These are phyloP conservation scores for Phialophora chinensis DNA, from an alignment of 2,329 filamentous ascomycete genomes.

Conservation along the genomic window DNA sequence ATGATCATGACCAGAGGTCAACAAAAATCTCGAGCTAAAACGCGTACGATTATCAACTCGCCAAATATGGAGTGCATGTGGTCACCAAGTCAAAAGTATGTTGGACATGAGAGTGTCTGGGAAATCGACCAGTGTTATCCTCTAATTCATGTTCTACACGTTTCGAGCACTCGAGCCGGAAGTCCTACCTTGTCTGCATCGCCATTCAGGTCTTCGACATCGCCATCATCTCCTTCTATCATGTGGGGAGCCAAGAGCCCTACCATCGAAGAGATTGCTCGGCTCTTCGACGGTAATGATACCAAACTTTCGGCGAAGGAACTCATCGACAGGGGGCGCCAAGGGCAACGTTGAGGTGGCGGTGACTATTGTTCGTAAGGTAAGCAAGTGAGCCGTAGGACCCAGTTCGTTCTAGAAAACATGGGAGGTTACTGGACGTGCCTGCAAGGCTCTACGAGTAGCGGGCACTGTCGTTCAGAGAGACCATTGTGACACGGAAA, in stretches of 20 bases:
- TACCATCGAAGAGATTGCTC: slow-evolving; percentile 42
- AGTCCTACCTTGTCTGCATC: slow-evolving; percentile 58
- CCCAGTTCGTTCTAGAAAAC: too few relatives aligned
- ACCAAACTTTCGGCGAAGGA: slow-evolving; percentile 8
- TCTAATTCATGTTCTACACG: slow-evolving; percentile 34
- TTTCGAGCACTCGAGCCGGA: slow-evolving; percentile 56
- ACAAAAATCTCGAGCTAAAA: neutral
- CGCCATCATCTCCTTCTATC: slow-evolving; percentile 38
- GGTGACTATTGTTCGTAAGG: neutral
- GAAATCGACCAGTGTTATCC: neutral
- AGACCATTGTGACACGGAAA: too few relatives aligned
- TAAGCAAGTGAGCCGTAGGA: neutral
- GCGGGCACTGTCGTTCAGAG: neutral
- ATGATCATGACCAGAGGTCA: neutral
- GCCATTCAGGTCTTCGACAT: slow-evolving; percentile 40
- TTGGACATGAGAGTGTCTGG: neutral
- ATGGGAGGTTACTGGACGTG: neutral
- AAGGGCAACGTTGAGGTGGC: neutral
- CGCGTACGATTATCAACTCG: neutral
- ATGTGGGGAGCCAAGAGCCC: slow-evolving; percentile 42
- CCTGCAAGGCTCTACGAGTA: too few relatives aligned
- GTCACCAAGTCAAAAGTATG: neutral
- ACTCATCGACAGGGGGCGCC: neutral
- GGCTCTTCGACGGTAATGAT: slow-evolving; percentile 40
- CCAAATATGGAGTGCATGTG: neutral